Percentiles rank a stretch among this genome's conserved stretches.
Evolutionary conservation across 345 rosid species (phyloP).

Genomic region (Citrus medica): DNA sequence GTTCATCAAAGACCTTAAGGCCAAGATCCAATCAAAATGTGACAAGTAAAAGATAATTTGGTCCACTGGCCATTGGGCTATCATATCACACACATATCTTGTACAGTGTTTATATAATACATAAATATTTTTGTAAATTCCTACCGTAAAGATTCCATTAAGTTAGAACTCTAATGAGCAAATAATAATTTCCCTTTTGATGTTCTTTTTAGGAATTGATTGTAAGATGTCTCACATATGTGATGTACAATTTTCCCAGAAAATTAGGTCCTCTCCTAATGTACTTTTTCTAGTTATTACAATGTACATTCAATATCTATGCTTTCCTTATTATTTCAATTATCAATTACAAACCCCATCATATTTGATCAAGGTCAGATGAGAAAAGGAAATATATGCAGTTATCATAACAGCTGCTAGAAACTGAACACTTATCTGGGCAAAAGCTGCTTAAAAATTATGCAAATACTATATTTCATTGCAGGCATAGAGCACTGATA

Average conservation of each 20-base stretch:
- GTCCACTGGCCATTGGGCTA: not conserved
- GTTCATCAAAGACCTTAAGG: slow-evolving; percentile 26
- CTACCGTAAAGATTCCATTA: not conserved
- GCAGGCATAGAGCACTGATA: not conserved
- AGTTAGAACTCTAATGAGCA: too few species aligned
- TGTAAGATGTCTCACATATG: not conserved
- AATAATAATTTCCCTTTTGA: not conserved
- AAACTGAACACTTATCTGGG: not conserved
- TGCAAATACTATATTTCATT: not conserved
- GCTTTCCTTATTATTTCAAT: not conserved
- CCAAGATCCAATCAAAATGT: slow-evolving; percentile 7
- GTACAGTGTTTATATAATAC: not conserved
- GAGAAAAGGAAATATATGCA: not conserved
- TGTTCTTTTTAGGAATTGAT: not conserved
- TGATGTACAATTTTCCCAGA: not conserved
- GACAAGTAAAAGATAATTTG: too few species aligned
- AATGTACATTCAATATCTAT: too few species aligned
- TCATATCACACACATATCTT: not conserved
- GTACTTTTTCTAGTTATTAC: not conserved
- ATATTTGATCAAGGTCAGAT: not conserved
- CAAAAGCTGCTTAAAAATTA: not conserved
- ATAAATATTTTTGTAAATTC: not conserved
- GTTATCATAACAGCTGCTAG: not conserved
- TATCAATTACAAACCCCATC: not conserved
- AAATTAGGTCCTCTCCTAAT: not conserved